Base-by-base conservation (phyloP, 768 basidiomycete genomes). In the Kwoniella botswanensis region DNA sequence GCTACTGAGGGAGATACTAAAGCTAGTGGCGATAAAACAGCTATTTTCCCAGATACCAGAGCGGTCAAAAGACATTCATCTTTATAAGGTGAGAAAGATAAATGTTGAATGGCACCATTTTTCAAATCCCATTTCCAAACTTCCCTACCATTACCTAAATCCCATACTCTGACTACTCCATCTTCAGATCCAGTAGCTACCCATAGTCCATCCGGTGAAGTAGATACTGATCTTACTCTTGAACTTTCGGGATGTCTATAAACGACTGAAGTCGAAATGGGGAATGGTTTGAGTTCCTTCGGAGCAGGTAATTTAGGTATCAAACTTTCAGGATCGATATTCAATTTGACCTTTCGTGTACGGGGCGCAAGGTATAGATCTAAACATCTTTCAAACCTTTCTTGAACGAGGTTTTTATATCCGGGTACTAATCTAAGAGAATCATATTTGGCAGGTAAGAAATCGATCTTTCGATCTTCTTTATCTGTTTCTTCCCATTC, bases 321-420 rank as follows among this genome's bases (percentile, higher is more conserved):
- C 41, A 99, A 86, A 58, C 91, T 92, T 74, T 90, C 89, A 0
- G 96, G 94, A 79, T 98, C 93, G 63, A 97, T 92, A 78, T 93
- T 93, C 42, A 98, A 88, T 82, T 93, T 93, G 52, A 85, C 84
- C 56, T 79, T 79, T 64, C 87, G 88, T 72, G 97, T 89, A 57
- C 97, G 88, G 44, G 97, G 96, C 3, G 97, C 97, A 56, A 99
- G 89, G 82, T 99, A 99, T 21, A 99, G 86, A 83, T 99, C 97
- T 44, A 99, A 88, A 84, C 96, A 94, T 22, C 97, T 90, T 78
- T 88, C 89, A 84, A 98, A 98, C 57, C 94, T 89, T 73, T 98
- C 91, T 82, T 96, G 92, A 77, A 98, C 93, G 82, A 98, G 93
- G 68, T 88, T 88, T 76, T 91, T 88, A 84, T 94, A 98, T 3